phyloP scores from a whole-genome alignment of 345 rosid genomes.

The Gynandropsis gynandra region DNA sequence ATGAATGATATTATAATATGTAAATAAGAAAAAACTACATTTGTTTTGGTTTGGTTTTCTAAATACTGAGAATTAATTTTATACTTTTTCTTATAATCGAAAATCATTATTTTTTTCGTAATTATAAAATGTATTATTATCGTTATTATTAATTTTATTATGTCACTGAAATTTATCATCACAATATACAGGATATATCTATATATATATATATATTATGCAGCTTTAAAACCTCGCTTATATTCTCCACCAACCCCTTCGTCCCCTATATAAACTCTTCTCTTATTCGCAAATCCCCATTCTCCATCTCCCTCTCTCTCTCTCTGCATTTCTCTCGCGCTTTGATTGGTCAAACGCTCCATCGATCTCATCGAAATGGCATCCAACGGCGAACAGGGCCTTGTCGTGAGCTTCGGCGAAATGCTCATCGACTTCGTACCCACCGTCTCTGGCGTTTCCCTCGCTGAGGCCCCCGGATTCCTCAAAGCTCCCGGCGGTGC shows the following conservation, averaged over 20 bases:
- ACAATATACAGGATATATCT: too few species aligned
- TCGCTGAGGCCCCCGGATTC: conserved; percentile 43
- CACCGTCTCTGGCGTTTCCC: conserved; percentile 43
- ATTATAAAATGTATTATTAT: too few species aligned
- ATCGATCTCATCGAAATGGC: conserved; percentile 23
- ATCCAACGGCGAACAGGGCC: conserved; percentile 28
- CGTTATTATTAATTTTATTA: too few species aligned
- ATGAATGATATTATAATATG: too few species aligned
- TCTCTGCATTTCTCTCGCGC: background rate
- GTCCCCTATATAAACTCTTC: conserved; percentile 18
- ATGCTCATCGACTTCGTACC: conserved; percentile 60
- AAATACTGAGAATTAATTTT: too few species aligned
- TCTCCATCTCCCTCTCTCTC: conserved; percentile 17
- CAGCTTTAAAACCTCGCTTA: background rate
- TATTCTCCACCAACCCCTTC: conserved; percentile 8
- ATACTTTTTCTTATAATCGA: too few species aligned
- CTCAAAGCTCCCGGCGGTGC: conserved; percentile 57
- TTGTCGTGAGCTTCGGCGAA: conserved; percentile 40
- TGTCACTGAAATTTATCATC: too few species aligned
- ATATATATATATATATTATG: too few species aligned
- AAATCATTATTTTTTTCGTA: too few species aligned
- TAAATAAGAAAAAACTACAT: too few species aligned
- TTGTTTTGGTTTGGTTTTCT: too few species aligned
- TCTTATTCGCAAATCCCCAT: background rate
- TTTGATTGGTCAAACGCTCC: conserved; percentile 13